Evolutionary conservation across 2,329 filamentous ascomycete genomes (phyloP), one percentile per base, ranked within the genome.

Genomic region (Fusarium albosuccineum): DNA sequence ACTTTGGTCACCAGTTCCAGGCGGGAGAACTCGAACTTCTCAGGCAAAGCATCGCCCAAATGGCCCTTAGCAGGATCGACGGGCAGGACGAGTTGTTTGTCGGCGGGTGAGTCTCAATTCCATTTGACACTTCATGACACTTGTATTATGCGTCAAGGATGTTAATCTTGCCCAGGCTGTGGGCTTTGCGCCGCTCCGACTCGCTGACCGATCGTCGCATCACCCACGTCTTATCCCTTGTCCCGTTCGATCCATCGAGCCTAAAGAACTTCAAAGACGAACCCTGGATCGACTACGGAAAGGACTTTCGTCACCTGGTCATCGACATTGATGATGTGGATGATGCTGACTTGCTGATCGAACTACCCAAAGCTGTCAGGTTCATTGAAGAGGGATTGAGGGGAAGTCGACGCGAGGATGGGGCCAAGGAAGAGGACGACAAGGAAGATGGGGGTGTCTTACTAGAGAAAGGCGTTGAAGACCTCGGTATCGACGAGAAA

Each of bases 261-360:
- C 64, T 80, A 49, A 79, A 77, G 51, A 80, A 80, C 64, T 80
- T 88, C 73, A 82, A 85, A 60, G 79, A 85, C 37, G 81, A 85
- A 79, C 82, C 73, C 56, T 80, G 79, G 74, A 77, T 83, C 16
- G 82, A 83, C 50, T 81, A 80, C 66, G 84, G 82, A 74, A 83
- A 86, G 66, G 82, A 85, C 41, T 93, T 89, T 76, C 81, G 89
- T 67, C 93, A 97, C 77, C 85, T 93, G 70, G 85, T 89, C 63
- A 91, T 98, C 67, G 91, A 97, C 68, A 89, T 97, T 42, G 92
- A 98, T 78, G 96, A 99, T 81, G 88, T 94, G 52, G 92, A 95
- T 17, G 93, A 97, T 74, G 91, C 94, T 71, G 93, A 99, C 78
- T 80, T 98, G 52, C 82, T 98, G 16, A 87, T 92, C 65, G 89